phyloP scores from a whole-genome alignment of 148 eudicot genomes.

The Rhododendron williamsianum region DNA sequence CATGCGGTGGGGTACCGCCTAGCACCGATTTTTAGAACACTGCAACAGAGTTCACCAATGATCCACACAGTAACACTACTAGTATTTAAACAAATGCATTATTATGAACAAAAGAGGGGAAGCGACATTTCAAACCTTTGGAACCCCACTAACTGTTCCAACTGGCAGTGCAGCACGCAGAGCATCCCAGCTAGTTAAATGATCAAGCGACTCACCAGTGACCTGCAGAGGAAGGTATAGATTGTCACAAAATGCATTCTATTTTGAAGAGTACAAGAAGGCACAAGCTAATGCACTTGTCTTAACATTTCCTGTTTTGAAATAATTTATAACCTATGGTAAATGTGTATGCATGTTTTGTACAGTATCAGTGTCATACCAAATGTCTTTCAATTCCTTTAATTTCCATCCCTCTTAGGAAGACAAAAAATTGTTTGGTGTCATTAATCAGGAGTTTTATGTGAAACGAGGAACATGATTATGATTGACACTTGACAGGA shows the following conservation, averaged over 20 bases:
- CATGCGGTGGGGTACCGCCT: no score
- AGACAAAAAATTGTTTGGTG: background rate
- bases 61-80: no score
- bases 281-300: no score
- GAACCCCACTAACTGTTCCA: slow-evolving; percentile 98
- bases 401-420: background rate
- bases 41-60: no score
- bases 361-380: background rate
- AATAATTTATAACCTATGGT: background rate
- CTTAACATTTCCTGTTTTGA: background rate
- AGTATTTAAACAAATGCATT: no score
- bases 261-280: slow-evolving; percentile 1
- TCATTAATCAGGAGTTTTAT: background rate
- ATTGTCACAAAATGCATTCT: background rate
- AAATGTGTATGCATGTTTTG: background rate
- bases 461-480: background rate
- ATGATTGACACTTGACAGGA: background rate
- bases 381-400: background rate
- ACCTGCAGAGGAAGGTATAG: slow-evolving; percentile 44
- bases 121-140: slow-evolving; percentile 49
- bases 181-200: slow-evolving; percentile 83
- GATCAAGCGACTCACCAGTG: slow-evolving; percentile 69
- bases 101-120: background rate
- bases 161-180: slow-evolving; percentile 92
- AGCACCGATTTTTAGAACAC: no score